Evolutionary conservation across 2,329 filamentous ascomycete species (phyloP), one percentile per base, ranked within the genome.

Genomic region (Fusarium pininemorale): DNA sequence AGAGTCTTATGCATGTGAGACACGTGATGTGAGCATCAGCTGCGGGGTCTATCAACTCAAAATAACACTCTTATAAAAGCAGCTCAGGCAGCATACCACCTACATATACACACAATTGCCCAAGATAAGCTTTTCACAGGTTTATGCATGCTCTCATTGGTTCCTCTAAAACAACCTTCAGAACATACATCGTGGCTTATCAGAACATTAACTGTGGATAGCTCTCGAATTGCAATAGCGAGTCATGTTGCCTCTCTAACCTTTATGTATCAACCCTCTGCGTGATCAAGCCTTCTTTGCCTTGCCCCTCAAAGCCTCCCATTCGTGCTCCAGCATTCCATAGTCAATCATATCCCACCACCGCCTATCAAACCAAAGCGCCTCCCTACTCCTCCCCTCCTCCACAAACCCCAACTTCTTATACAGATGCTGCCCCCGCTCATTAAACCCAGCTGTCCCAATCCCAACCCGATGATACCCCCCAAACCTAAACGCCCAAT

Each of bases 401-500:
- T 79, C 69, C 48, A 80, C 80, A 68, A 88, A 88, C 0, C 87
- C 86, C 14, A 87, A 63, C 45, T 80, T 79, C 73, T 83, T 77
- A 69, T 88, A 88, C 75, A 88, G 59, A 24, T 80, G 78, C 15
- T 80, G 51, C 1, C 84, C 86, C 1, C 84, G 80, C 39, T 79
- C 75, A 54, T 88, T 88, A 59, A 81, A 87, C 14, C 75, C 81
- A 39, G 84, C 82, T 1, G 82, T 82, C 7, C 75, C 72, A 12
- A 88, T 81, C 16, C 74, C 77, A 24, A 88, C 82, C 9, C 83
- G 78, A 69, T 88, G 86, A 77, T 86, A 73, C 1, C 83, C 83
- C 2, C 81, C 85, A n/a, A 79, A 78, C 11, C 75, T 72, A 69
- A 88, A 88, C 0, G 83, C 83, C 82, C 85, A 88, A 30, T 85